Evolutionary conservation across 495 filamentous ascomycete species (phyloP), one percentile per base, ranked within the genome.

Genomic region (Hypoxylon lienhwacheense): DNA sequence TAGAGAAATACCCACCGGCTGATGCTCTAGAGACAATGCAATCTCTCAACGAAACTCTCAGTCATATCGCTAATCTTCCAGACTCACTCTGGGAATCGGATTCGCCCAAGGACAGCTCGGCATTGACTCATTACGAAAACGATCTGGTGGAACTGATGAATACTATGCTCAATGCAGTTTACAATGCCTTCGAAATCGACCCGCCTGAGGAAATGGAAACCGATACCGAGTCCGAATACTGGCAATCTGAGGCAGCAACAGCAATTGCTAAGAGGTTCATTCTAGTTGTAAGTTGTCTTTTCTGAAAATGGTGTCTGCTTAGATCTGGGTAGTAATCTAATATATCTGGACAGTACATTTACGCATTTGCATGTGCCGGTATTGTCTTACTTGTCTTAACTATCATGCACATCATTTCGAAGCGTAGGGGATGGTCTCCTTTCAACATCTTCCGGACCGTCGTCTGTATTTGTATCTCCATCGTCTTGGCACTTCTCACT

Each of bases 331-430:
- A 2, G 14, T 7, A 25, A 29, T 8, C 36, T 59, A 35, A 53
- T 39, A 6, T 42, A 31, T 11, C n/a, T 41, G 17, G 17, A 33
- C 2, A 71, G 68, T 74, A 74, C 49, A 56, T 63, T 1, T 78
- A 76, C 47, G 69, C 74, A 19, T 78, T 74, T 49, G 50, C 74
- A 17, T 59, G 71, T n/a, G 73, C 72, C 16, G 77, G 77, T 7
- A 21, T 70, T 19, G 67, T 71, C 2, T 53, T 80, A 3, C 66
- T 77, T 14, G 34, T 77, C 4, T 64, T 74, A 26, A 70, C 66
- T 26, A 34, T 70, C 10, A 70, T 78, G 29, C 65, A 66, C 39
- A 47, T 73, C 45, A 50, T 77, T 33, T 66, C 64, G 0, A 62
- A 66, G 19, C 54, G 60, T 14, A 35, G 31, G 21, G 55, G 61